Percentiles rank a stretch among this genome's conserved stretches.
These are phyloP conservation scores for Arctostaphylos glauca DNA, from an alignment of 148 eudicot genomes.

Conservation along the genomic window DNA sequence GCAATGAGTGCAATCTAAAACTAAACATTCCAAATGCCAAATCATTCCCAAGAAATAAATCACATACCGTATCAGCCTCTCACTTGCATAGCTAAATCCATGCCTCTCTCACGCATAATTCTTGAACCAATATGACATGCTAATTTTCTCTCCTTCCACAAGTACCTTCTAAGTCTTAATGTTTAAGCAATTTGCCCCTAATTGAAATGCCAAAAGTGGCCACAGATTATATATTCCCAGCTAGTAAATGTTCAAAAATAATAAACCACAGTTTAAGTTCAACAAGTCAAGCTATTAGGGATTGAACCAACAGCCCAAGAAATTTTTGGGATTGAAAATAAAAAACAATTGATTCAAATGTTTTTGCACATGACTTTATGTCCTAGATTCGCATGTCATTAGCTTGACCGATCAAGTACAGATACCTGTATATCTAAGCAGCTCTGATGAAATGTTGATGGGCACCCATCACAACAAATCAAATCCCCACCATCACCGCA, in stretches of 20 bases:
- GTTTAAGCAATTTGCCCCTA: not conserved
- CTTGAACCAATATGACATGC: not conserved
- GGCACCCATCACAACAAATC: conserved; percentile 98
- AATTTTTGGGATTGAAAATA: not conserved
- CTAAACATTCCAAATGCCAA: not conserved
- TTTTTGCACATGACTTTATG: not conserved
- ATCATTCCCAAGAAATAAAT: not conserved
- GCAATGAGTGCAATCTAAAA: not conserved
- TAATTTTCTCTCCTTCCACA: not conserved
- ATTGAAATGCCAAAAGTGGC: too few species aligned
- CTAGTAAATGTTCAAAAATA: too few species aligned
- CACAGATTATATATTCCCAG: too few species aligned
- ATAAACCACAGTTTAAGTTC: too few species aligned
- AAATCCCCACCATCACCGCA: conserved; percentile 99
- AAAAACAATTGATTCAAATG: not conserved
- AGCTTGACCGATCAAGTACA: not conserved
- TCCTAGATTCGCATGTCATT: not conserved
- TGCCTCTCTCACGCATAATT: not conserved
- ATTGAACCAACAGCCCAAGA: too few species aligned
- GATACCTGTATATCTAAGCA: conserved; percentile 81
- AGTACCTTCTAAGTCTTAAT: not conserved
- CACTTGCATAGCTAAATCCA: not conserved
- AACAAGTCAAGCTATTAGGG: too few species aligned
- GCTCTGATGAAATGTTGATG: conserved; percentile 91
- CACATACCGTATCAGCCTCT: not conserved